These are phyloP conservation scores for Paspalum notatum DNA, from an alignment of 176 grass and related monocot genomes.

Conservation along the genomic window DNA sequence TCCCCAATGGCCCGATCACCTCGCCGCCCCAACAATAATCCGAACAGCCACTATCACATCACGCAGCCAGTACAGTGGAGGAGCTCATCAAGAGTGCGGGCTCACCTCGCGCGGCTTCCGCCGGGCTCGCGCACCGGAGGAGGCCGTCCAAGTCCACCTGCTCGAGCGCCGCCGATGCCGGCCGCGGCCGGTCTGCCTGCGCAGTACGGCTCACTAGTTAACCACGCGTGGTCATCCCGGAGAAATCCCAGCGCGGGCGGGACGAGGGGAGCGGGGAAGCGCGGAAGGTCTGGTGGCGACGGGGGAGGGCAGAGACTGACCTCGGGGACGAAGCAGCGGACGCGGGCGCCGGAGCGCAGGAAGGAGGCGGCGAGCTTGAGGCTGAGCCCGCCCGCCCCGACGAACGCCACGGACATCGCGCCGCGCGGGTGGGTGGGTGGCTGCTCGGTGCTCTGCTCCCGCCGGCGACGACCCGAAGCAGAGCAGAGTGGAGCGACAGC, in stretches of 20 bases:
- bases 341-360: constrained; percentile 60
- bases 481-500: constrained; percentile 17
- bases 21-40: constrained; percentile 32
- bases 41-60: neutral
- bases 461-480: constrained; percentile 39
- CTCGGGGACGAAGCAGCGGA: constrained; percentile 54
- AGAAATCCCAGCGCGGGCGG: neutral
- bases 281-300: neutral
- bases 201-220: neutral
- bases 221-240: neutral
- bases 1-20: too few species aligned
- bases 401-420: constrained; percentile 67
- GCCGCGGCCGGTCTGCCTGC: constrained; percentile 45
- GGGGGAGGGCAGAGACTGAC: constrained; percentile 7
- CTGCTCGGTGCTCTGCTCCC: constrained; percentile 26
- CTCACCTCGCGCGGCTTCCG: constrained; percentile 57
- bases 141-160: constrained; percentile 32
- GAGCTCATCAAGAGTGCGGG: constrained; percentile 13
- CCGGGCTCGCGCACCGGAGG: constrained; percentile 51
- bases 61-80: constrained; percentile 5
- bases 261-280: neutral
- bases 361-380: constrained; percentile 62
- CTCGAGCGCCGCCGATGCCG: constrained; percentile 23
- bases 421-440: neutral
- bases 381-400: constrained; percentile 59